Conservation (phyloP, 2,329 filamentous ascomycete genomes). For the Bipolaris sorokiniana region DNA sequence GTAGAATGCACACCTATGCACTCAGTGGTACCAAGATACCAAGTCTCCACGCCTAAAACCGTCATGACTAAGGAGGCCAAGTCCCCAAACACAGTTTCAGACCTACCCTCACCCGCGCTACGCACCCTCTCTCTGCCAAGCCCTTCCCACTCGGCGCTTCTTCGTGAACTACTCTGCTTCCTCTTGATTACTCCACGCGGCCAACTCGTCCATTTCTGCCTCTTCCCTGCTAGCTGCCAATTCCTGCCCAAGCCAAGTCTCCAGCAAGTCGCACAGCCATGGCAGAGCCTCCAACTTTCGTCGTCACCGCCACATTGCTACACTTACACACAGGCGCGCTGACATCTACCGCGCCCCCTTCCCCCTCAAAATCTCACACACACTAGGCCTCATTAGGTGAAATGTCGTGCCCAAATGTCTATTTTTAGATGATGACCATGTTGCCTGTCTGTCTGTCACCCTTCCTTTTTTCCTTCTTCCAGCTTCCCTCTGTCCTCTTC, state of each 20-base stretch:
- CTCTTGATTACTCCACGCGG: neutral
- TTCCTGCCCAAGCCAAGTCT: neutral
- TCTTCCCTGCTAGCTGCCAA: neutral
- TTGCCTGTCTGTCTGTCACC: neutral
- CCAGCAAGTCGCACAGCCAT: constrained; percentile 1
- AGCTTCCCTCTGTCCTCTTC: neutral
- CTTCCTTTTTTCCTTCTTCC: neutral
- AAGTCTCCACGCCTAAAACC: neutral
- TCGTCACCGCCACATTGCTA: constrained; percentile 2
- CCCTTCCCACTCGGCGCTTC: neutral
- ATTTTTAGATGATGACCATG: constrained; percentile 6
- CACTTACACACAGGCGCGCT: neutral
- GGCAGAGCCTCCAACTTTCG: constrained; percentile 5
- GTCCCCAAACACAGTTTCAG: constrained; percentile 1
- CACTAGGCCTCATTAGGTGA: neutral
- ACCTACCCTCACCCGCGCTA: neutral
- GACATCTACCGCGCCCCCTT: neutral
- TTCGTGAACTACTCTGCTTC: neutral
- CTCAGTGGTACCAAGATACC: neutral
- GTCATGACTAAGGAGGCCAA: neutral
- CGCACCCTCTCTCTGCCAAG: neutral
- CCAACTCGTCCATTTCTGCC: neutral
- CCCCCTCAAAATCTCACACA: neutral
- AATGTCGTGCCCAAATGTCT: neutral
- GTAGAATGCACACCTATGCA: neutral